Evolutionary conservation across 2,329 filamentous ascomycete species (phyloP).

Genomic region (Fusarium sp.): DNA sequence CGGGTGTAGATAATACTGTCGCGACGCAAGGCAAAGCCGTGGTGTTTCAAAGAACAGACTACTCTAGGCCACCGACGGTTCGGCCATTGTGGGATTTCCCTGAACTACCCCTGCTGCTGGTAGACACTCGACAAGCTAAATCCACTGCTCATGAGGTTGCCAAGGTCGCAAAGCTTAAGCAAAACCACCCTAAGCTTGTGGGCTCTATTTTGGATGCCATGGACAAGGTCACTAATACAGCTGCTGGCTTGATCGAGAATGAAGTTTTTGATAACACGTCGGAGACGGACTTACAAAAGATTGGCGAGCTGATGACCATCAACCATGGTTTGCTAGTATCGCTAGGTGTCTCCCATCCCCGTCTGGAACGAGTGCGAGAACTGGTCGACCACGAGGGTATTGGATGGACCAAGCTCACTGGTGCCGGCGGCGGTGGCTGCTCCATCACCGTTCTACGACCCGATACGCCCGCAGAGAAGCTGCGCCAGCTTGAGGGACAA

Average conservation of each 20-base stretch:
- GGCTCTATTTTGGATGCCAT: slow-evolving; percentile 87
- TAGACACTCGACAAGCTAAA: slow-evolving; percentile 89
- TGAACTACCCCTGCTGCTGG: slow-evolving; percentile 86
- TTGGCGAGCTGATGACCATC: slow-evolving; percentile 90
- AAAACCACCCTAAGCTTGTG: slow-evolving; percentile 79
- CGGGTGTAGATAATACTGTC: slow-evolving; percentile 96
- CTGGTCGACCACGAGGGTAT: slow-evolving; percentile 88
- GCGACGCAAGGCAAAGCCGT: slow-evolving; percentile 94
- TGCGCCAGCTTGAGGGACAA: slow-evolving; percentile 72
- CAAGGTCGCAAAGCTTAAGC: slow-evolving; percentile 81
- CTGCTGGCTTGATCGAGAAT: slow-evolving; percentile 64
- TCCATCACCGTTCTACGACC: slow-evolving; percentile 90
- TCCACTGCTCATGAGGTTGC: slow-evolving; percentile 87
- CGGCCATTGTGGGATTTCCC: slow-evolving; percentile 86
- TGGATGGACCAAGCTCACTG: slow-evolving; percentile 97
- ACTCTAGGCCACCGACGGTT: slow-evolving; percentile 80
- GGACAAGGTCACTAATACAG: slow-evolving; percentile 73
- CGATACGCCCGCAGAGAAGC: slow-evolving; percentile 63
- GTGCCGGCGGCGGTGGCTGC: slow-evolving; percentile 94
- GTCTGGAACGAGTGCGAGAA: slow-evolving; percentile 90
- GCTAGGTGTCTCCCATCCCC: slow-evolving; percentile 92
- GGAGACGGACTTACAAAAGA: slow-evolving; percentile 71
- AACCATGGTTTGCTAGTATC: slow-evolving; percentile 95
- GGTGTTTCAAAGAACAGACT: slow-evolving; percentile 84
- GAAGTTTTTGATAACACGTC: slow-evolving; percentile 75